Evolutionary conservation across 1,139 yeast species (phyloP).

Genomic region (Kodamaea plutei): DNA sequence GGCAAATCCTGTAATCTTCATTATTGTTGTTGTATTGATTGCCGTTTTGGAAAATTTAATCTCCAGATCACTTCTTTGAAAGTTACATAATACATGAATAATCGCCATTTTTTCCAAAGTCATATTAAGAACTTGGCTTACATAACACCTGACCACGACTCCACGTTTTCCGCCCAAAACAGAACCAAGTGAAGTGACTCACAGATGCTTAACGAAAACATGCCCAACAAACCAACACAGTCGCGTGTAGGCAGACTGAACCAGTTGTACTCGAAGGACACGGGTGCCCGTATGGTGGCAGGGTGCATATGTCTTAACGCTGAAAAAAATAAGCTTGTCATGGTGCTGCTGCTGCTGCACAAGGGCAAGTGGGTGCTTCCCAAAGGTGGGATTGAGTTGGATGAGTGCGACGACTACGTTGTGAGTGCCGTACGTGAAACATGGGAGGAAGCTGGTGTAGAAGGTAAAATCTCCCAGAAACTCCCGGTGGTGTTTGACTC

Average conservation of each 20-base stretch:
- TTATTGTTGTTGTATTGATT: too few relatives aligned
- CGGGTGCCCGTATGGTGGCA: constrained; percentile 84
- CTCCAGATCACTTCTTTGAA: too few relatives aligned
- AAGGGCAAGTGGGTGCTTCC: constrained; percentile 81
- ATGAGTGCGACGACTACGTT: constrained; percentile 58
- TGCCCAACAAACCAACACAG: constrained; percentile 18
- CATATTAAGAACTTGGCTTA: too few relatives aligned
- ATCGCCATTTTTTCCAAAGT: too few relatives aligned
- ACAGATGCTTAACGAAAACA: constrained; percentile 13
- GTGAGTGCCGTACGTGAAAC: constrained; percentile 79
- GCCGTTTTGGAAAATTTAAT: too few relatives aligned
- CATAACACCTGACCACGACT: too few relatives aligned
- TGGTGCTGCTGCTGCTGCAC: constrained; percentile 71
- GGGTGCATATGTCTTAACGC: constrained; percentile 77
- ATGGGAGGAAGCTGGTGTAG: constrained; percentile 97
- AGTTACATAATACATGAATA: too few relatives aligned
- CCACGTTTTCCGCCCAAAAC: too few relatives aligned
- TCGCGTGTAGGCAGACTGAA: constrained; percentile 36
- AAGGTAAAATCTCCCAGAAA: constrained; percentile 51
- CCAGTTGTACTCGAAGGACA: constrained; percentile 42
- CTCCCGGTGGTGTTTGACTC: constrained; percentile 68
- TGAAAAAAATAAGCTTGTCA: constrained; percentile 56
- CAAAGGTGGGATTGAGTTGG: constrained; percentile 91
- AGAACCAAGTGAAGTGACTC: too few relatives aligned
- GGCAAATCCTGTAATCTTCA: constrained; percentile 1